A percentile compares a stretch with the other conserved stretches of the same genome.
Evolutionary conservation across 1,284 basidiomycete species (phyloP).

Genomic region (Coniophora puteana): DNA sequence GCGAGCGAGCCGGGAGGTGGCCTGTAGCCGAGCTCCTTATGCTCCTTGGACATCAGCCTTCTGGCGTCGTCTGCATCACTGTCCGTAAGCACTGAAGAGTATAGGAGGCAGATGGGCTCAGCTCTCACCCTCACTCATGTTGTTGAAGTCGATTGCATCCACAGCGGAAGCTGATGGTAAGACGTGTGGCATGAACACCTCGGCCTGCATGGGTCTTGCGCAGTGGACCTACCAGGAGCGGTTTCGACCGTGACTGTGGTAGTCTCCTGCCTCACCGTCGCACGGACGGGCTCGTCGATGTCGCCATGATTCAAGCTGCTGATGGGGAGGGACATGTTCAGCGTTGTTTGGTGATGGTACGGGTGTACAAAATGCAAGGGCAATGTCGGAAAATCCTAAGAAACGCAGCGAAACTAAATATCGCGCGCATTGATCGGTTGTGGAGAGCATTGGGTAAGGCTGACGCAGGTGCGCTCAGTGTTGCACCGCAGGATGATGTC

Average conservation of each 20-base stretch:
- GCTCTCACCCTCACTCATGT: slow-evolving; percentile 8
- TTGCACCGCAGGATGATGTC: no score
- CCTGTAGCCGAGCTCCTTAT: slow-evolving; percentile 35
- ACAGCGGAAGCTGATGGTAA: slow-evolving; percentile 10
- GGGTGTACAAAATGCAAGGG: no score
- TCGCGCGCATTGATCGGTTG: no score
- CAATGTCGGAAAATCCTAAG: no score
- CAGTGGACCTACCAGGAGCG: background rate
- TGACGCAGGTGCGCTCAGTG: no score
- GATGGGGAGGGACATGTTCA: no score
- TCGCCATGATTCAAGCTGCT: no score
- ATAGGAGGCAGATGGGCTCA: background rate
- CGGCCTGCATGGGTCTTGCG: background rate
- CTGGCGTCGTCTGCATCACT: slow-evolving; percentile 24
- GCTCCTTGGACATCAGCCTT: slow-evolving; percentile 35
- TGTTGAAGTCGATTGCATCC: slow-evolving; percentile 13
- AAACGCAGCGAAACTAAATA: no score
- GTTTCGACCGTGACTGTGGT: background rate
- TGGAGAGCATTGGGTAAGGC: no score
- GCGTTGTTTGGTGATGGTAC: no score
- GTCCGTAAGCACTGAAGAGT: background rate
- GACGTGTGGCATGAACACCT: background rate
- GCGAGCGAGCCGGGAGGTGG: slow-evolving; percentile 35
- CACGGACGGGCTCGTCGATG: no score
- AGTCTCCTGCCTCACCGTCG: background rate